These are phyloP conservation scores for Arabidopsis thaliana DNA, from an alignment of 345 rosid genomes.

Conservation along the genomic window TAIR10.1 NC_003074.8:15907001-15907500, in stretches of 20 bases:
- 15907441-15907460: constrained; percentile 84
- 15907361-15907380: constrained; percentile 19
- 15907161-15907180: constrained; percentile 72
- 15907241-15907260: constrained; percentile 81
- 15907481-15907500: constrained; percentile 20
- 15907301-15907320: constrained; percentile 52
- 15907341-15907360: constrained; percentile 29
- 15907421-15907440: constrained; percentile 97
- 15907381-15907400: constrained; percentile 6
- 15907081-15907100: constrained; percentile 49
- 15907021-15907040: constrained; percentile 99
- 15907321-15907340: constrained; percentile 16
- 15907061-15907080: neutral
- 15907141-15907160: constrained; percentile 99
- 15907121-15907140: constrained; percentile 93
- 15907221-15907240: constrained; percentile 9
- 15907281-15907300: constrained; percentile 99
- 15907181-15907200: neutral
- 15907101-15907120: constrained; percentile 93
- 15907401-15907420: constrained; percentile 25
- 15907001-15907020: constrained; percentile 96
- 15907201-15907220: neutral
- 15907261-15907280: constrained; percentile 98
- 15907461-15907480: constrained; percentile 72
- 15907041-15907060: neutral